Evolutionary conservation across 73 alveolate species (phyloP).

Genomic region (Paraurostyla sp.): DNA sequence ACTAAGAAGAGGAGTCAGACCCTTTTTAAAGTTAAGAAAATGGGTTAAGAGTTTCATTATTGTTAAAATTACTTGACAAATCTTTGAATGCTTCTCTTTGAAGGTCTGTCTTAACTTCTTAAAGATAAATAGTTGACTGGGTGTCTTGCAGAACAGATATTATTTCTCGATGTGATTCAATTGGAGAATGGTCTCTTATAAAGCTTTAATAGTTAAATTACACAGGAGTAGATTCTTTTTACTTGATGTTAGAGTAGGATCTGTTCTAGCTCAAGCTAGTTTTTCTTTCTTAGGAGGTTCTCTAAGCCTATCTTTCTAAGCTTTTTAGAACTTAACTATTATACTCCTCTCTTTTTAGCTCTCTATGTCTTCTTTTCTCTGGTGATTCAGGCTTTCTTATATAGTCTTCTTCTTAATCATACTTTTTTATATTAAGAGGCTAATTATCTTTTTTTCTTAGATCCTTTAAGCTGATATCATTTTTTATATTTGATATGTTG

Average conservation of each 20-base stretch:
- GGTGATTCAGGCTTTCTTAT: too few relatives aligned
- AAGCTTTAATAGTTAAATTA: neutral
- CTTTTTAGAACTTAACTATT: constrained; percentile 7
- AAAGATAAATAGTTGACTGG: neutral
- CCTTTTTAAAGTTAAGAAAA: too few relatives aligned
- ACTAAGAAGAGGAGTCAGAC: too few relatives aligned
- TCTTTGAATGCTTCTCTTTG: neutral
- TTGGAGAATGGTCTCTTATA: constrained; percentile 24
- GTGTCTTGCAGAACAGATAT: constrained; percentile 1
- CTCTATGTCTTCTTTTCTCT: too few relatives aligned
- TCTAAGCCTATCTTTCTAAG: constrained; percentile 35
- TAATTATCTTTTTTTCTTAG: too few relatives aligned
- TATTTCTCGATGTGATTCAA: constrained; percentile 20
- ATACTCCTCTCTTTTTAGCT: constrained; percentile 26
- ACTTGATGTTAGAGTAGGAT: neutral
- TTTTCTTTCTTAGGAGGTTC: constrained; percentile 30
- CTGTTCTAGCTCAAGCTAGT: neutral
- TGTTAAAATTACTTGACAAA: neutral
- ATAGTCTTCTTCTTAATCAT: neutral
- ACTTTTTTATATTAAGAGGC: too few relatives aligned
- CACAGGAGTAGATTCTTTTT: neutral
- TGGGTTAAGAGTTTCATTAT: neutral
- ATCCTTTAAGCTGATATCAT: too few relatives aligned
- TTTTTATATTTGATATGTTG: too few relatives aligned
- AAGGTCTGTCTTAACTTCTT: neutral